Percentiles rank a stretch among this genome's conserved stretches.
These are phyloP conservation scores for Trametes hirsuta DNA, from an alignment of 1,284 basidiomycete genomes.

Conservation along the genomic window DNA sequence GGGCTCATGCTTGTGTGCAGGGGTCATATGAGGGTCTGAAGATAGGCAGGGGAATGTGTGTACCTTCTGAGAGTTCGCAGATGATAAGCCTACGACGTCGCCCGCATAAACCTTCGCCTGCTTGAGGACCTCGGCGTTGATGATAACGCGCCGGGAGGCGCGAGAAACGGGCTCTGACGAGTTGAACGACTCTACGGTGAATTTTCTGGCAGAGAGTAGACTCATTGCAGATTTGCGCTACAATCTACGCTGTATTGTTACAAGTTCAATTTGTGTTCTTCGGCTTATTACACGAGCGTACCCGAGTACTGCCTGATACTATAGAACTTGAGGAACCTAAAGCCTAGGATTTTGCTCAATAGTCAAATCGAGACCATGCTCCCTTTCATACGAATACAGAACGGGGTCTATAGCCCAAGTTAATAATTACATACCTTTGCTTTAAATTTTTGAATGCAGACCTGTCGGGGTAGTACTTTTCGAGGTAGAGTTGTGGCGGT, in stretches of 20 bases:
- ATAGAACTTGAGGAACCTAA: too few relatives aligned
- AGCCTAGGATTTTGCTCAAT: not conserved
- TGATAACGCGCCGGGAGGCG: slow-evolving; percentile 62
- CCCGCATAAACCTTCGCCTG: slow-evolving; percentile 66
- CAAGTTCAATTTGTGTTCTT: not conserved
- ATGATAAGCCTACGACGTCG: slow-evolving; percentile 65
- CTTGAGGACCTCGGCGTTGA: slow-evolving; percentile 70
- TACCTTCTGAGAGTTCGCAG: slow-evolving; percentile 34
- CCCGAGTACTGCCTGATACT: too few relatives aligned
- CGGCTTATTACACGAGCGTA: not conserved
- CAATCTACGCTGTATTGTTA: not conserved
- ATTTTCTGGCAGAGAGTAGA: slow-evolving; percentile 46
- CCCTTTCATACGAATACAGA: too few relatives aligned
- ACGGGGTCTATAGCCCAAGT: too few relatives aligned
- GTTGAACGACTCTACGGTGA: slow-evolving; percentile 46
- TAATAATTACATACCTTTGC: too few relatives aligned
- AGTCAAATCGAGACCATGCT: too few relatives aligned
- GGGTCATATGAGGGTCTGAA: slow-evolving; percentile 17
- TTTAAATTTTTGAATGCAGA: too few relatives aligned
- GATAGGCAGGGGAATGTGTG: slow-evolving; percentile 17
- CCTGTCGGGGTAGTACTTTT: too few relatives aligned
- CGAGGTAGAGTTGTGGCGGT: too few relatives aligned
- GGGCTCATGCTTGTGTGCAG: slow-evolving; percentile 5
- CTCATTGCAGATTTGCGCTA: slow-evolving; percentile 31
- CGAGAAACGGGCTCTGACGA: slow-evolving; percentile 47